Base-by-base conservation (phyloP, 108 stramenopile genomes). In the Nannochloropsis gaditana region DNA sequence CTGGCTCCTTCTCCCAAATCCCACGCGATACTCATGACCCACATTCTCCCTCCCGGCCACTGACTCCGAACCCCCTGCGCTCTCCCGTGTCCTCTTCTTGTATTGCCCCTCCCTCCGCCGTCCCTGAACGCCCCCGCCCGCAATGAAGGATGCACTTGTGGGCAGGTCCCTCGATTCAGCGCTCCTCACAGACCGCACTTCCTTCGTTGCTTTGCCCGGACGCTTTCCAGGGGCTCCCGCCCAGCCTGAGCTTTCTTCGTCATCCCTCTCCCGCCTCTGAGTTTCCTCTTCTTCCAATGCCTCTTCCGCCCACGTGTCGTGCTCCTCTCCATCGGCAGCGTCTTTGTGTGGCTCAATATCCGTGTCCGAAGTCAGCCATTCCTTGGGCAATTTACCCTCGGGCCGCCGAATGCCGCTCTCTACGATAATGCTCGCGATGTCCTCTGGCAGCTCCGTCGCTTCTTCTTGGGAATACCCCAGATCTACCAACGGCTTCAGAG, bases 381-480 rank as follows among this genome's bases (percentile, higher is more conserved):
- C 59, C 59, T n/a, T 15, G n/a, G 59, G 59, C 59, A 73, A 73
- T 15, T 15, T n/a, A 15, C 59, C 2, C 6, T n/a, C 5, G 5
- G 59, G 59, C 59, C 59, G 59, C 2, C 5, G 15, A 73, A 73
- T 73, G 19, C n/a, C 19, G n/a, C n/a, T n/a, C 59, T 73, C 59
- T 15, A 73, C 59, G n/a, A 73, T 73, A 6, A 73, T 73, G 59
- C 59, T n/a, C 59, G 59, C 59, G n/a, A 73, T 73, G 59, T 73
- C 59, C 59, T 73, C 59, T 2, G 59, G 59, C n/a, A 73, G 59
- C 59, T 73, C 19, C 59, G 8, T n/a, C 15, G 59, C 59, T 73
- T 73, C 59, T 73, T 73, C 19, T 8, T n/a, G 59, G 59, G 19
- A n/a, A 73, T 73, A 73, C 59, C 59, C 59, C n/a, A 73, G 59